These are phyloP conservation scores for Sicyos baderoa DNA, from an alignment of 306 rosid species.

Conservation along the genomic window DNA sequence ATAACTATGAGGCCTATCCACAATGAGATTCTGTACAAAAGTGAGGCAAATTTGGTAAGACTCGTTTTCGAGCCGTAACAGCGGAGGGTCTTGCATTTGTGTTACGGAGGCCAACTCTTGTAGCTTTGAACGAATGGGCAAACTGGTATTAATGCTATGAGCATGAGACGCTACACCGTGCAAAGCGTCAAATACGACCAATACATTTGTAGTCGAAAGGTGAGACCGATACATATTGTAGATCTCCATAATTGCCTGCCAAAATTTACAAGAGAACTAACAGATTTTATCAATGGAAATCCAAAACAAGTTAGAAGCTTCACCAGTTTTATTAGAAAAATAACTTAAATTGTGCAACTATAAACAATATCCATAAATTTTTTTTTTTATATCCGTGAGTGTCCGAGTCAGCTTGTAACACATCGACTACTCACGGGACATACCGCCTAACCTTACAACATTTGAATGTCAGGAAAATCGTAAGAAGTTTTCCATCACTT, in stretches of 20 bases:
- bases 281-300: background rate
- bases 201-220: constrained; percentile 52
- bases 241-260: constrained; percentile 92
- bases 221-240: constrained; percentile 63
- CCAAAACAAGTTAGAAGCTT: constrained; percentile 9
- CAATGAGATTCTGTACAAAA: constrained; percentile 64
- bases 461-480: no score
- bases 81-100: constrained; percentile 98
- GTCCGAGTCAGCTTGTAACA: no score
- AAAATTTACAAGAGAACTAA: constrained; percentile 27
- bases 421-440: no score
- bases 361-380: no score
- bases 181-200: constrained; percentile 63
- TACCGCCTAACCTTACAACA: no score
- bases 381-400: no score
- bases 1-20: constrained; percentile 57
- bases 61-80: constrained; percentile 88
- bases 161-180: constrained; percentile 74
- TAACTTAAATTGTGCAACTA: background rate
- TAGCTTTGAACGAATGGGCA: constrained; percentile 61
- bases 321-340: background rate
- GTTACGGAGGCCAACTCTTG: constrained; percentile 82
- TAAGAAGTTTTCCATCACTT: no score
- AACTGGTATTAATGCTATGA: constrained; percentile 52
- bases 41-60: constrained; percentile 89